Base-by-base conservation (phyloP, 768 basidiomycete genomes). In the Agrocybe pediades region DNA sequence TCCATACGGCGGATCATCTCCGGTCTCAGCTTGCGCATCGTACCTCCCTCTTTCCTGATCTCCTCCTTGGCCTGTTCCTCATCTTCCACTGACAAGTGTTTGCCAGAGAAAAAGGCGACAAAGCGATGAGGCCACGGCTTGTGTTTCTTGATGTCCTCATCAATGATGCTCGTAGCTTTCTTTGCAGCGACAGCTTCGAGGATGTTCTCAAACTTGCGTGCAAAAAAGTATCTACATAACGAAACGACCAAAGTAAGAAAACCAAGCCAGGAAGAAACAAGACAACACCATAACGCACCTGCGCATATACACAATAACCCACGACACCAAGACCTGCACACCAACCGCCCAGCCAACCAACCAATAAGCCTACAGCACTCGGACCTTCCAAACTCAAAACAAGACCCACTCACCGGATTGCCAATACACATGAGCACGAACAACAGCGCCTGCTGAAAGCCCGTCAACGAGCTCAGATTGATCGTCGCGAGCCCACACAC, bases 1-100 rank as follows among this genome's bases (percentile, higher is more conserved):
- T 89, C 82, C 75, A 88, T 78, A 46, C 90, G 76, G 25, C 83
- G 80, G 51, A 94, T 92, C 90, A 92, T 92, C 50, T 90, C 84
- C 21, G 87, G 74, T 44, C 80, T 71, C 6, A 93, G 52, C 44
- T 70, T 78, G 20, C 68, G 71, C 29, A 69, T 66, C 19, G 66
- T 58, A 15, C 67, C 61, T 11, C 61, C 57, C 29, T 67, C 64
- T 33, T 51, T 55, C 33, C 55, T 53, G 23, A 51, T 46, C n/a
- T 51, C 41, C 20, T 55, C 50, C 19, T 36, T 43, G 6, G 48
- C 47, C 7, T 36, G 46, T 21, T 61, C 61, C 49, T 56, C 58
- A 41, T 52, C 59, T 6, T 54, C 53, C n/a, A 60, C 57, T 1
- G 46, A 49, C 20, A 61, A 25, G 9, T 41, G 44, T 41, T 27